Base-by-base conservation (phyloP, 2,329 filamentous ascomycete genomes). In the Capronia coronata region DNA sequence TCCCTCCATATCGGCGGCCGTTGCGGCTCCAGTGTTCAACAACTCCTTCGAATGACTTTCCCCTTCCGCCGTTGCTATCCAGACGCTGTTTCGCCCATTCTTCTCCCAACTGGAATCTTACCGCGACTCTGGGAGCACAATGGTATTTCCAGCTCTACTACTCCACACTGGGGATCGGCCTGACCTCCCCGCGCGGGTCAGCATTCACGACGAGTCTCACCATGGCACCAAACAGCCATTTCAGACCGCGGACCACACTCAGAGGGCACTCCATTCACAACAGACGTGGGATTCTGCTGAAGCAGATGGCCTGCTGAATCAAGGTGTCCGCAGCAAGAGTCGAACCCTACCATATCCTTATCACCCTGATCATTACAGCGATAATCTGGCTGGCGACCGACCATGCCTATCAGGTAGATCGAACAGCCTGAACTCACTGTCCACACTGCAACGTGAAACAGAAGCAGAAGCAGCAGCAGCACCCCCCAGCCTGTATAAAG, bases 401-500 rank as follows among this genome's bases (percentile, higher is more conserved):
- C 49, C 49, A 6, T 44, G 41, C 25, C 43, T 43, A n/a, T 38
- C 51, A 14, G 48, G 48, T 35, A 27, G 52, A 30, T 51, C 52
- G 14, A 42, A 48, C 47, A 58, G 55, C 25, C 44, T 58, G 45
- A 50, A 55, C 43, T 58, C 55, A 3, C 29, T 55, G 27, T 58
- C 55, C 7, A 58, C 52, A 5, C 21, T 54, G 16, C 54, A 57
- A 21, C 52, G 55, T 19, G 49, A 51, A 23, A 34, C 38, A 38
- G 55, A 58, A 38, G 52, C 52, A n/a, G 49, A 51, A 23, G 37
- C 38, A 38, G 55, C 55, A 38, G 52, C 52, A n/a, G 52, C 52
- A 2, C 40, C 52, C 8, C 43, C 51, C 29, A 54, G 52, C 21
- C 38, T 46, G 14, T 54, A 55, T 16, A 45, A 52, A 50, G 52